Evolutionary conservation across 2,329 filamentous ascomycete genomes (phyloP), one percentile per base, ranked within the genome.

Genomic region (Alternaria gansuensis): DNA sequence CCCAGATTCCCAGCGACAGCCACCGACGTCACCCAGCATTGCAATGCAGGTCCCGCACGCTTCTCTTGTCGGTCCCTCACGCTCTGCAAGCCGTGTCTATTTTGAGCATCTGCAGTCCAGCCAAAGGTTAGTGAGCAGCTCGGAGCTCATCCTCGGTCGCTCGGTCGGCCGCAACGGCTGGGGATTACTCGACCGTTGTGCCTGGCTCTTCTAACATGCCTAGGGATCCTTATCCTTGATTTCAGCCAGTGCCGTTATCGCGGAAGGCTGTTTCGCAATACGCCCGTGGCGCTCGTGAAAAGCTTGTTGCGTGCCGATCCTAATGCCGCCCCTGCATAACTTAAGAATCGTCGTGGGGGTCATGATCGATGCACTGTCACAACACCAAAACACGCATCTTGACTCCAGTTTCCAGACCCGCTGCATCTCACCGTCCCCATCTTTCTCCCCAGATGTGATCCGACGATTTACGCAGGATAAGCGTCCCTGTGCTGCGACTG

Each of bases 321-420:
- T 46, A 60, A 59, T 54, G 55, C 55, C 46, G 54, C 57, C 60
- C 59, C 62, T 64, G 59, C 59, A 62, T 62, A 46, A 34, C 52
- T 50, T 46, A 55, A 39, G 39, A 54, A 61, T 48, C 31, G 53
- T 52, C 60, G 57, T 60, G 60, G 60, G 60, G 60, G 49, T 51
- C 40, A 26, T 33, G 40, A 59, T 51, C 46, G 39, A 51, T 46
- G 39, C n/a, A n/a, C n/a, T n/a, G n/a, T n/a, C 39, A 31, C 37
- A 44, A 50, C 52, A 48, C 52, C 52, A 55, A 5, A 45, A 45
- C 11, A 34, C 31, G 33, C 17, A 36, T 59, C 46, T 41, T 23
- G 36, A 52, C 61, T 54, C 41, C 50, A 53, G 36, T 40, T 28
- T 31, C 17, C 14, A 46, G 60, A 60, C 62, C 62, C 57, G 61